Conservation (phyloP, 257 asterid genomes). For the Solanum raphanifolium region DNA sequence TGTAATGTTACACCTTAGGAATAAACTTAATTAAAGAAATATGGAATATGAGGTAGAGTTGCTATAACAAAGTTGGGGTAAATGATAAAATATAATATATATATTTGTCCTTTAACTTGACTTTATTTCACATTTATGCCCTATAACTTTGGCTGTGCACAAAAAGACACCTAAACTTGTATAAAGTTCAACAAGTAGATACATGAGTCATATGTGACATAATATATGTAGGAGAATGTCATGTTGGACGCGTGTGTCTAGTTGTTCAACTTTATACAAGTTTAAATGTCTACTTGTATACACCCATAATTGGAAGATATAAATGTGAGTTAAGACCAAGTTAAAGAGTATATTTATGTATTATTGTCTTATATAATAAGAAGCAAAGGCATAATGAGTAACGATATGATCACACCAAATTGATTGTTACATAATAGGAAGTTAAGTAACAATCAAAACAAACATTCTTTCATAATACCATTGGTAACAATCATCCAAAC, state of each 20-base stretch:
- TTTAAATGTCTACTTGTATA: background rate
- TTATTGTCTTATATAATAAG: too few species aligned
- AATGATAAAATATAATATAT: too few species aligned
- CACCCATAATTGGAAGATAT: too few species aligned
- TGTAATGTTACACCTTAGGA: background rate
- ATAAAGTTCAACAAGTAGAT: too few species aligned
- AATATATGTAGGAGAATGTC: background rate
- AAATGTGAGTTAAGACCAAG: too few species aligned
- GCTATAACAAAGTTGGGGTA: background rate
- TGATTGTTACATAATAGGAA: too few species aligned
- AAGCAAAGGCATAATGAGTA: too few species aligned
- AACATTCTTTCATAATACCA: fast-evolving
- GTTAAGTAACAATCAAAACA: background rate
- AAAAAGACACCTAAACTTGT: too few species aligned
- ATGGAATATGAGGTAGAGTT: background rate
- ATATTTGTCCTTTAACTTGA: too few species aligned
- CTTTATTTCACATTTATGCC: too few species aligned
- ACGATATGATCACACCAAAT: background rate
- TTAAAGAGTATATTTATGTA: too few species aligned
- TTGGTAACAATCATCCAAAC: background rate
- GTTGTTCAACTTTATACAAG: too few species aligned
- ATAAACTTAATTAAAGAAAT: background rate
- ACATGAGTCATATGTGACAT: background rate
- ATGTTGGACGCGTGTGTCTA: background rate
- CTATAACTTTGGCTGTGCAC: fast-evolving